Percentiles rank a stretch among this genome's conserved stretches.
phyloP scores from a whole-genome alignment of 768 basidiomycete species.

The Boletus tomentosulus region DNA sequence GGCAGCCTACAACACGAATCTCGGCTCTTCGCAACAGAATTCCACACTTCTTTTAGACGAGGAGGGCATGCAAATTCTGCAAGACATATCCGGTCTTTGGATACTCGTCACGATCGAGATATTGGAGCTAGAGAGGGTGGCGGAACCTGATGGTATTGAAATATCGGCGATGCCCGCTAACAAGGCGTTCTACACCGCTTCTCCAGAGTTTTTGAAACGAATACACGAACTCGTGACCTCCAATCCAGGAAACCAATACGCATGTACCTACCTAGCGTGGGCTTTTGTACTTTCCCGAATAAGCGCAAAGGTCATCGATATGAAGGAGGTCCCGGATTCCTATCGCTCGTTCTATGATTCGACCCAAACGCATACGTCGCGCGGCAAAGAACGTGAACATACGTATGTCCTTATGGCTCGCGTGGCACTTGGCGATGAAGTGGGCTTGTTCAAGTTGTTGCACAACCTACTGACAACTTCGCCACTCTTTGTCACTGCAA shows the following conservation, averaged over 20 bases:
- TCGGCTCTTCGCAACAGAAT: slow-evolving; percentile 64
- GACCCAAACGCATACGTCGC: slow-evolving; percentile 40
- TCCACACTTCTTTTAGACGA: slow-evolving; percentile 68
- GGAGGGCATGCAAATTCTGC: slow-evolving; percentile 58
- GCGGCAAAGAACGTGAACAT: slow-evolving; percentile 55
- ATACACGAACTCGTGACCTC: slow-evolving; percentile 66
- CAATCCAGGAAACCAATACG: slow-evolving; percentile 58
- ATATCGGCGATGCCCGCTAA: slow-evolving; percentile 48
- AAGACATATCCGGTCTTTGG: slow-evolving; percentile 73
- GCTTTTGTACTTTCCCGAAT: slow-evolving; percentile 73
- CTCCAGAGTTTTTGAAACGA: slow-evolving; percentile 56
- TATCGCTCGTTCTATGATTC: slow-evolving; percentile 55
- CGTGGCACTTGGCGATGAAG: slow-evolving; percentile 53
- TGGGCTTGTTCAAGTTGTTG: slow-evolving; percentile 57
- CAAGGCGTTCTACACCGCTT: slow-evolving; percentile 52
- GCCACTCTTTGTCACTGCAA: slow-evolving; percentile 70
- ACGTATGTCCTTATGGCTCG: slow-evolving; percentile 54
- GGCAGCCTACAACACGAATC: slow-evolving; percentile 56
- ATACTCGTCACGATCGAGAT: slow-evolving; percentile 76
- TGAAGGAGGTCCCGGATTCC: slow-evolving; percentile 49
- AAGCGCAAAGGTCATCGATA: slow-evolving; percentile 39
- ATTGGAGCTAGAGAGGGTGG: slow-evolving; percentile 70
- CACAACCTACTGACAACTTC: slow-evolving; percentile 59
- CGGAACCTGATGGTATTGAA: slow-evolving; percentile 48
- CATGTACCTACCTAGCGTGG: slow-evolving; percentile 79